These are phyloP conservation scores for Phoma sp. DNA, from an alignment of 2,329 filamentous ascomycete species.

Conservation along the genomic window DNA sequence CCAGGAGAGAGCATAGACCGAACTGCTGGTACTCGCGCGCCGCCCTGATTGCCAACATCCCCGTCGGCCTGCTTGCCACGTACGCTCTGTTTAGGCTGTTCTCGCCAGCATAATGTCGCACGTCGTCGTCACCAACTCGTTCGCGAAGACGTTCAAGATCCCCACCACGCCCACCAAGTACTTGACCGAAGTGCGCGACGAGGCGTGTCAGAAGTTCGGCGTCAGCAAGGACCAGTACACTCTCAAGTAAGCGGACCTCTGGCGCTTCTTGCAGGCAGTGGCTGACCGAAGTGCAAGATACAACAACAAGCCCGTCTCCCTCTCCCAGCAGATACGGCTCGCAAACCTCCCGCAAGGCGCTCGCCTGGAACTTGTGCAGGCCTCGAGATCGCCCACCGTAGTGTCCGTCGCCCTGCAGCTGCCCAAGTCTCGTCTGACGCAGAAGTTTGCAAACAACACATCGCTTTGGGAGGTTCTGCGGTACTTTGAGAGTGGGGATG, in stretches of 20 bases:
- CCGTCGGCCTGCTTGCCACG: slow-evolving; percentile 31
- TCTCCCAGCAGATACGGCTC: slow-evolving; percentile 82
- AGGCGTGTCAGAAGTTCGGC: slow-evolving; percentile 85
- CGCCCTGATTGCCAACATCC: slow-evolving; percentile 34
- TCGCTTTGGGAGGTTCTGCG: slow-evolving; percentile 89
- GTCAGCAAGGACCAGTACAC: slow-evolving; percentile 75
- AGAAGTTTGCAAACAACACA: slow-evolving; percentile 87
- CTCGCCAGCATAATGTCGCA: slow-evolving; percentile 74
- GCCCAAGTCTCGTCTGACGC: slow-evolving; percentile 73
- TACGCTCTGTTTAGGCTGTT: slow-evolving; percentile 36
- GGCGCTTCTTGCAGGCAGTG: not conserved
- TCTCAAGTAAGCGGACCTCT: slow-evolving; percentile 68
- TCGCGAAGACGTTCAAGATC: slow-evolving; percentile 76
- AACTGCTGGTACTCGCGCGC: slow-evolving; percentile 37
- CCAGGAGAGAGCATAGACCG: slow-evolving; percentile 31
- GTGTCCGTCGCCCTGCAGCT: slow-evolving; percentile 90
- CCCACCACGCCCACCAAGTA: slow-evolving; percentile 84
- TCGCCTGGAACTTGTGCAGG: slow-evolving; percentile 88
- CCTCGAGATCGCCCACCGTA: slow-evolving; percentile 81
- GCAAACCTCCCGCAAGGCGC: slow-evolving; percentile 84
- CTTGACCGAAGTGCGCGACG: slow-evolving; percentile 81
- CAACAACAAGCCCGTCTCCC: slow-evolving; percentile 83
- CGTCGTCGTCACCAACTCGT: slow-evolving; percentile 84
- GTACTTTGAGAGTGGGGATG: slow-evolving; percentile 75
- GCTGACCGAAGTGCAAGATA: slow-evolving; percentile 30